Evolutionary conservation across 2,329 filamentous ascomycete species (phyloP), one percentile per base, ranked within the genome.

Genomic region (Saccharata proteae): DNA sequence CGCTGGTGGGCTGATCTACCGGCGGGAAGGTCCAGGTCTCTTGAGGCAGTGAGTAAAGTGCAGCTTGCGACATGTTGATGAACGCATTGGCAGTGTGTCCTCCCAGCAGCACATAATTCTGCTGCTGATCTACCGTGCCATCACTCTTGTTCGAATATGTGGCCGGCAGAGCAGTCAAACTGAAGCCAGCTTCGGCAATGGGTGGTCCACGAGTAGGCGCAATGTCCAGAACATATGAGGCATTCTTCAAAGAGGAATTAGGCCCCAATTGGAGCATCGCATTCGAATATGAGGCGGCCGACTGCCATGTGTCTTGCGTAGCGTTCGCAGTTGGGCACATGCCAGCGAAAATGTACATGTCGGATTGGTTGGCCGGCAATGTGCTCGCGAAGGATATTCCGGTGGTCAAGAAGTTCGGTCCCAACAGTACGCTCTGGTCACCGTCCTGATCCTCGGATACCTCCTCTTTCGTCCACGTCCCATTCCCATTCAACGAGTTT

Each of bases 41-140:
- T 46, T 92, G 80, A 0, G 88, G 88, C 5, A 94, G 62, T 32
- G 76, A 86, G 65, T 86, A 93, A 2, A 94, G 62, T 0, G 85
- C 88, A 1, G 88, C 73, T 25, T 84, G 82, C 35, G 83, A 92
- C 79, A 93, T 94, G 52, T 94, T 93, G 58, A 94, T 77, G 49
- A 93, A 94, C 0, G 85, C 86, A 11, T 64, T 57, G 43, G 74
- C 65, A 0, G 85, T 93, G 50, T 94, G 85, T 1, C 88, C 88
- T 23, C 86, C 88, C 11, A 94, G 61, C 14, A 94, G 59, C 9
- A 93, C 72, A 42, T 83, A 88, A 43, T 77, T 77, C 39, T 79
- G 75, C 49, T 86, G 74, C 48, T 85, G 79, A 4, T 74, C 78
- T 23, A 77, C 62, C 3, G 65, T 63, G 3, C 71, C 76, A 11